Evolutionary conservation across 768 basidiomycete species (phyloP).

Genomic region (Leccinellum rugosiceps): DNA sequence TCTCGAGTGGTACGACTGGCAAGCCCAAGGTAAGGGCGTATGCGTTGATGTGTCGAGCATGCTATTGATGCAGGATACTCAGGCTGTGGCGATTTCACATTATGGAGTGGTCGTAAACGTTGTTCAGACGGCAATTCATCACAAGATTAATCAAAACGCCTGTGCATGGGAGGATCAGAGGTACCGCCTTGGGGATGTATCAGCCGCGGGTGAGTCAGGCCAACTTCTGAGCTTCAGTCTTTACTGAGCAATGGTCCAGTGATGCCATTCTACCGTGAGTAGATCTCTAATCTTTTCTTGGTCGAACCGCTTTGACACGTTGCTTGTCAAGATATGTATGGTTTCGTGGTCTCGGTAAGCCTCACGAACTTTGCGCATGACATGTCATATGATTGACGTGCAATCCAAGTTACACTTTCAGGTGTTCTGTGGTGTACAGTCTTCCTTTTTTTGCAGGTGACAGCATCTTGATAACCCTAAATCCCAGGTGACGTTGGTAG

Average conservation of each 20-base stretch:
- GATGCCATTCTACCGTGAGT: conserved; percentile 59
- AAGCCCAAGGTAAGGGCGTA: conserved; percentile 30
- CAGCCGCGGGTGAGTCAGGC: conserved; percentile 47
- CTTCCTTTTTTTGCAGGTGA: not conserved
- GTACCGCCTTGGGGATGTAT: conserved; percentile 53
- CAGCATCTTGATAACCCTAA: conserved; percentile 3
- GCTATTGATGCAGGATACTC: not conserved
- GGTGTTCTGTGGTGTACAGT: conserved; percentile 46
- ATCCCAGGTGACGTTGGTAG: conserved; percentile 49
- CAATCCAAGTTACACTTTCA: conserved; percentile 46
- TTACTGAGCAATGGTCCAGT: conserved; percentile 33
- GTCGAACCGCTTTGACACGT: conserved; percentile 8
- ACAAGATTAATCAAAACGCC: conserved; percentile 40
- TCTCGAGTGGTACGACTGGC: conserved; percentile 78
- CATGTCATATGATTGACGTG: conserved; percentile 3
- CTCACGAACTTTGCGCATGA: not conserved
- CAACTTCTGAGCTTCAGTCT: not conserved
- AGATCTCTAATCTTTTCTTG: conserved; percentile 3
- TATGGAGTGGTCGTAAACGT: conserved; percentile 62
- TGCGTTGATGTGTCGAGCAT: too few species aligned
- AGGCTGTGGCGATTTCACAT: conserved; percentile 70
- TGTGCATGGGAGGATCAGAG: conserved; percentile 38
- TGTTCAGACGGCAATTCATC: conserved; percentile 55
- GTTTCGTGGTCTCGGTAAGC: conserved; percentile 53
- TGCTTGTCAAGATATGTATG: conserved; percentile 51